A percentile compares a stretch with the other conserved stretches of the same genome.
These are phyloP conservation scores for Colletotrichum orchidophilum DNA, from an alignment of 2,329 filamentous ascomycete species.

Conservation along the genomic window DNA sequence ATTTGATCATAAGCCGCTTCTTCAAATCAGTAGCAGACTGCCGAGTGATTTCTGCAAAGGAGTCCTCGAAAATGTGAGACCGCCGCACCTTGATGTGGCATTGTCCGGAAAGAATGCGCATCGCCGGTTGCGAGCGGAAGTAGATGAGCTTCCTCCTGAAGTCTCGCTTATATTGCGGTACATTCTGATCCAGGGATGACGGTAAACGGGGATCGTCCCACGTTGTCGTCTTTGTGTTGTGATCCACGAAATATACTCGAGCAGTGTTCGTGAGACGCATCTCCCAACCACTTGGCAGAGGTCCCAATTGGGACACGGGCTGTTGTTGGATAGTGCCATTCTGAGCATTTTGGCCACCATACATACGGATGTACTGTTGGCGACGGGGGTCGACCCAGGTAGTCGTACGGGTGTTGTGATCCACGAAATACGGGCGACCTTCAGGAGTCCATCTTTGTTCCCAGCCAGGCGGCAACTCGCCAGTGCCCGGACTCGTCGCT, in stretches of 20 bases:
- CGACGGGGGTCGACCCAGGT: constrained; percentile 98
- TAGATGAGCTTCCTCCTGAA: constrained; percentile 98
- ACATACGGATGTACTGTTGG: constrained; percentile 99
- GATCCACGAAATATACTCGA: constrained; percentile 97
- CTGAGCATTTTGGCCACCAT: constrained; percentile 84
- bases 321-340: constrained; percentile 95
- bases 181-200: constrained; percentile 96
- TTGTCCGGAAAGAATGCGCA: constrained; percentile 94
- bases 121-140: constrained; percentile 96
- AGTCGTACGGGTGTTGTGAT: constrained; percentile 97
- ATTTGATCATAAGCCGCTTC: constrained; percentile 99
- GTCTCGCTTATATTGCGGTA: constrained; percentile 99
- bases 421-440: constrained; percentile 94
- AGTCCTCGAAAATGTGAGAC: constrained; percentile 98
- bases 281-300: constrained; percentile 97
- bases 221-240: constrained; percentile 99
- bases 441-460: constrained; percentile 96
- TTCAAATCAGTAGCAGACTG: constrained; percentile 96
- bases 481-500: constrained; percentile 91
- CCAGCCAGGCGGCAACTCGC: constrained; percentile 95
- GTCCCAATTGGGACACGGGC: constrained; percentile 94
- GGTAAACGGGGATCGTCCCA: constrained; percentile 98
- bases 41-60: constrained; percentile 97
- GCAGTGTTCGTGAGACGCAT: constrained; percentile 99
- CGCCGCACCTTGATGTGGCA: constrained; percentile 98